phyloP scores from a whole-genome alignment of 2,329 filamentous ascomycete species.

The Alternaria burnsii region DNA sequence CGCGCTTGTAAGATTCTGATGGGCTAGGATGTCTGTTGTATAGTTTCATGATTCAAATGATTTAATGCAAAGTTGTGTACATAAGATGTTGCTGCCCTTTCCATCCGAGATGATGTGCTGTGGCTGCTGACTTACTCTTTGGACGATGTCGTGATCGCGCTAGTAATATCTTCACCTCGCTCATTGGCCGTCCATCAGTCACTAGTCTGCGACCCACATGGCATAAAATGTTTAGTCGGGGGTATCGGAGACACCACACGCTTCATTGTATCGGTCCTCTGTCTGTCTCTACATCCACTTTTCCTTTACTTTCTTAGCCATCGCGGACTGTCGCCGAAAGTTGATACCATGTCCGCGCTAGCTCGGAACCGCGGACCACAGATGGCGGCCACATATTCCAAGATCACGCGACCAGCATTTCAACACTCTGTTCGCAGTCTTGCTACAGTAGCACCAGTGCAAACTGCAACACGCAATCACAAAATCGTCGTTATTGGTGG shows the following conservation, averaged over 20 bases:
- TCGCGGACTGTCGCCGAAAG: background rate
- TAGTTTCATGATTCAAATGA: background rate
- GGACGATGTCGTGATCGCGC: constrained; percentile 7
- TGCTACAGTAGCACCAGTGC: constrained; percentile 40
- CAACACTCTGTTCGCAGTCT: constrained; percentile 19
- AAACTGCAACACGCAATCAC: constrained; percentile 58
- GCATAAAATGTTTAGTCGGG: constrained; percentile 4
- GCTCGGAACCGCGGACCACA: background rate
- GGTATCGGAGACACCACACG: background rate
- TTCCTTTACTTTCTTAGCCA: background rate
- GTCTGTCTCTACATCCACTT: constrained; percentile 3
- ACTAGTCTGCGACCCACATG: constrained; percentile 2
- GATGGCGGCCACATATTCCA: background rate
- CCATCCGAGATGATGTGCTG: background rate
- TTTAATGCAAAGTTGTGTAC: background rate
- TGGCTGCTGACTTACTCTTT: background rate
- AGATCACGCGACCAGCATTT: background rate
- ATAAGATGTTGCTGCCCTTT: background rate
- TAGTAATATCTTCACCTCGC: background rate
- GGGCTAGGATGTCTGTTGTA: constrained; percentile 1
- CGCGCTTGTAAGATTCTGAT: constrained; percentile 48
- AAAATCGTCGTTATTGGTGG: constrained; percentile 73
- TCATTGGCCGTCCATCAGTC: background rate
- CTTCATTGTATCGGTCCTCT: background rate
- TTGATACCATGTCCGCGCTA: constrained; percentile 2